Base-by-base conservation (phyloP, 192 early-diverging fungal genomes). In the Entophlyctis helioformis region DNA sequence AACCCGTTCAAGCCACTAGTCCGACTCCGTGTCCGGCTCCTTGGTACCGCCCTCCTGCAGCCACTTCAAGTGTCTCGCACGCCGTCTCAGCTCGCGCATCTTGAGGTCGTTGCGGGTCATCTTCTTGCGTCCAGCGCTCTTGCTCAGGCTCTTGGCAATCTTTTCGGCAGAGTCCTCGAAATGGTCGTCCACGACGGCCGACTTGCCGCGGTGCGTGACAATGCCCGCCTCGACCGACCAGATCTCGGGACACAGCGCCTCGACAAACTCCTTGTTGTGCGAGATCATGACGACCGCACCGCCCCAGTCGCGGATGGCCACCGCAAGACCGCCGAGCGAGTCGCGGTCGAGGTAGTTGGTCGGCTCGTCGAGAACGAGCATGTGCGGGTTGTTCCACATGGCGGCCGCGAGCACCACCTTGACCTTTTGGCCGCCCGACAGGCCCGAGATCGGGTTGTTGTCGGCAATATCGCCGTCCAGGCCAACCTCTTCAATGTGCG, bases 341-440 rank as follows among this genome's bases (percentile, higher is more conserved):
- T 86, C 84, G 36, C 81, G 66, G 59, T 83, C 80, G 65, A 85
- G 63, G 62, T 68, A 84, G 64, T 83, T 63, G 60, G 80, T 74
- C 36, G 74, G 63, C 59, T 87, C 85, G 61, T 92, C 89, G 45
- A 92, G 72, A 48, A 92, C 76, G 56, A 92, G 79, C 56, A 89
- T 82, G 61, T 92, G 89, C 41, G 91, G 91, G 57, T 81, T 74
- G 59, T 82, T 80, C 83, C 85, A 86, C 71, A 88, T 73, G 39
- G 85, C 83, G 50, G 81, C 83, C 39, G 74, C 83, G 58, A 88
- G 72, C 27, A 88, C 85, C 31, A 88, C 78, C 65, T 86, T 86
- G 60, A 88, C 85, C 63, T 87, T 87, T 60, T 87, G 85, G 47
- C 83, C 83, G 61, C 81, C 83, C 43, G 78, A 78, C 24, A 87